Percentiles rank a stretch among this genome's conserved stretches.
Conservation (phyloP, 805 yeast species). For the Candida germanica region DNA sequence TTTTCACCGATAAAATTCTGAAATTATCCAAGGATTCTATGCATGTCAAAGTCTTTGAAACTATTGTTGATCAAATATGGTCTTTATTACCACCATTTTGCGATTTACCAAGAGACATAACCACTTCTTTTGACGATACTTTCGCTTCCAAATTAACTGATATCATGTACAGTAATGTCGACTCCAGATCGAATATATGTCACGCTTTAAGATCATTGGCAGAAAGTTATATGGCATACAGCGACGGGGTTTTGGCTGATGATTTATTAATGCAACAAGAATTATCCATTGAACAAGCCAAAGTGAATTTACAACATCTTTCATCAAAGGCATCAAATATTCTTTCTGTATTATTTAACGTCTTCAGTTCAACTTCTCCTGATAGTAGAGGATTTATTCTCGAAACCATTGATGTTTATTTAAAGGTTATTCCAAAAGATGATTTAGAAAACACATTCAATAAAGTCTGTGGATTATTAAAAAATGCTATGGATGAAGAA, state of each 20-base stretch:
- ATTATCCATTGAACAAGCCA: constrained; percentile 56
- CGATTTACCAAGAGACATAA: constrained; percentile 77
- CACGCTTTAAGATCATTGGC: constrained; percentile 75
- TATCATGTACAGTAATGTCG: constrained; percentile 69
- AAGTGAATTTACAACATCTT: constrained; percentile 58
- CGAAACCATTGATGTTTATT: constrained; percentile 80
- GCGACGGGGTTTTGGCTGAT: constrained; percentile 54
- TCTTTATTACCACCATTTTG: constrained; percentile 85
- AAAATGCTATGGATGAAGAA: constrained; percentile 67
- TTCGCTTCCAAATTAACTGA: constrained; percentile 79
- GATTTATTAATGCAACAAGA: constrained; percentile 58
- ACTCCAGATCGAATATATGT: constrained; percentile 77
- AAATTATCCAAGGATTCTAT: constrained; percentile 54
- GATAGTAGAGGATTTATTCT: constrained; percentile 80
- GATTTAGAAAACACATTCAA: constrained; percentile 77
- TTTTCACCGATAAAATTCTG: constrained; percentile 49
- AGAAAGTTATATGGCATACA: constrained; percentile 66
- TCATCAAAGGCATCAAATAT: constrained; percentile 68
- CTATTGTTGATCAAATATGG: constrained; percentile 91
- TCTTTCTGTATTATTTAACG: constrained; percentile 85
- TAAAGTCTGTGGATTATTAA: constrained; percentile 78
- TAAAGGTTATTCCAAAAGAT: constrained; percentile 62
- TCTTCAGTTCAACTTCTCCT: constrained; percentile 83
- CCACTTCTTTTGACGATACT: constrained; percentile 59
- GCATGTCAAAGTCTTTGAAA: constrained; percentile 73